phyloP scores from a whole-genome alignment of 805 yeast species.

The Nakazawaea anatomiae region DNA sequence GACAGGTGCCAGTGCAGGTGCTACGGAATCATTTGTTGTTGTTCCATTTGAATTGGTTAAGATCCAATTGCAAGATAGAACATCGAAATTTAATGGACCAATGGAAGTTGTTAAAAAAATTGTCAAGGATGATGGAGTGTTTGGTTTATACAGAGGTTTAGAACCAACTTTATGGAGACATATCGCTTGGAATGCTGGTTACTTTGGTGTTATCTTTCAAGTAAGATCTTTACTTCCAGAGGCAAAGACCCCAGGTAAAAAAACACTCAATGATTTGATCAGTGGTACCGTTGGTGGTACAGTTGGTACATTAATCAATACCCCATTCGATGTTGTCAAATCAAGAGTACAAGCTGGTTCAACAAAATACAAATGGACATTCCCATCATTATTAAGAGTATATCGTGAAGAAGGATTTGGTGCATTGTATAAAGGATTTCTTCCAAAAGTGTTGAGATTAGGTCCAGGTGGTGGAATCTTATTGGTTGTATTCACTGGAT shows the following conservation, averaged over 20 bases:
- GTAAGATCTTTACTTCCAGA: conserved; percentile 73
- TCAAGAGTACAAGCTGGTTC: conserved; percentile 91
- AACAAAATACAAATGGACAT: conserved; percentile 89
- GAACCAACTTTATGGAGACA: conserved; percentile 99
- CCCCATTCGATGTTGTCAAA: conserved; percentile 97
- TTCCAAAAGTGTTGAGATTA: conserved; percentile 93
- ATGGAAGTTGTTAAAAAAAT: conserved; percentile 74
- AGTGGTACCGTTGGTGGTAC: conserved; percentile 98
- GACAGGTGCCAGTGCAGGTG: conserved; percentile 98
- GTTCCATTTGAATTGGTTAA: conserved; percentile 97
- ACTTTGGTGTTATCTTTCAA: conserved; percentile 92
- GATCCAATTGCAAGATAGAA: conserved; percentile 87
- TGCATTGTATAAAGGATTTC: conserved; percentile 92
- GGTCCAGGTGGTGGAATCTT: conserved; percentile 99
- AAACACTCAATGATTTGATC: conserved; percentile 79
- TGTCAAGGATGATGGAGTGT: conserved; percentile 66
- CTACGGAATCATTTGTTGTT: conserved; percentile 92
- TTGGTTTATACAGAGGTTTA: conserved; percentile 88
- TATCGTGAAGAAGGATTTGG: conserved; percentile 86
- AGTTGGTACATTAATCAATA: conserved; percentile 88
- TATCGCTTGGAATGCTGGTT: conserved; percentile 95
- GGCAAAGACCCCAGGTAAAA: conserved; percentile 63
- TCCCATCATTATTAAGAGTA: conserved; percentile 70
- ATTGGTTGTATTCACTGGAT: conserved; percentile 90
- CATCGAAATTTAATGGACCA: conserved; percentile 78